Conservation (phyloP, 1,284 basidiomycete species). For the Ganoderma meredithae region DNA sequence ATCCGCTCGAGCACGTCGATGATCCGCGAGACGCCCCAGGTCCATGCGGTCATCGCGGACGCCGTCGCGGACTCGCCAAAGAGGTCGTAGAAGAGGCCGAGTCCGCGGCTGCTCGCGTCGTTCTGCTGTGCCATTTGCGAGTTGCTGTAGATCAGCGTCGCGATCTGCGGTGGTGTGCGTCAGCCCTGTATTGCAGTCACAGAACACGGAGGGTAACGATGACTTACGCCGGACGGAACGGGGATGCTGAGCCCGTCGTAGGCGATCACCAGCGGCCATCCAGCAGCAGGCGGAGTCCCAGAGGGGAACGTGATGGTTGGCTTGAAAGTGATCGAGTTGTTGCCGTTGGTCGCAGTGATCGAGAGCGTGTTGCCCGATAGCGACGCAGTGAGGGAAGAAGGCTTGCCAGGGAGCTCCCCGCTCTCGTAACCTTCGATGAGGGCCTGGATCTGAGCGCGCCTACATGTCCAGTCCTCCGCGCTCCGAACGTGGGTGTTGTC, state of each 20-base stretch:
- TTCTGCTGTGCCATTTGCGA: slow-evolving; percentile 57
- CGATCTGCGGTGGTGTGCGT: slow-evolving; percentile 43
- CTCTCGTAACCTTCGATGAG: slow-evolving; percentile 58
- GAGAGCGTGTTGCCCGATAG: slow-evolving; percentile 48
- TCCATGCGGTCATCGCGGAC: slow-evolving; percentile 61
- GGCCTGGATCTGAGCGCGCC: slow-evolving; percentile 53
- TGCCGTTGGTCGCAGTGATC: slow-evolving; percentile 50
- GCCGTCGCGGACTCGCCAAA: slow-evolving; percentile 55
- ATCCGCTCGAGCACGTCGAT: slow-evolving; percentile 60
- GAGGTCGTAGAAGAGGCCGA: slow-evolving; percentile 61
- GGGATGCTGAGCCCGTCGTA: slow-evolving; percentile 59
- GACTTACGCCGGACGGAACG: slow-evolving; percentile 48
- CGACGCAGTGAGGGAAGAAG: slow-evolving; percentile 48
- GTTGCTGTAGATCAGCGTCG: slow-evolving; percentile 58
- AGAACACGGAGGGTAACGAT: neutral
- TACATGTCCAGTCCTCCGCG: slow-evolving; percentile 55
- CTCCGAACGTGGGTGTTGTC: slow-evolving; percentile 49
- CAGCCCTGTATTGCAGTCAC: too few relatives aligned
- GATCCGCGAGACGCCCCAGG: slow-evolving; percentile 62
- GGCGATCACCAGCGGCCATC: slow-evolving; percentile 59
- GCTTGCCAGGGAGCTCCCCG: slow-evolving; percentile 52
- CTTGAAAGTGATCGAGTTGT: slow-evolving; percentile 54
- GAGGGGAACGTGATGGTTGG: slow-evolving; percentile 52
- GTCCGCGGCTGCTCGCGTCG: slow-evolving; percentile 51
- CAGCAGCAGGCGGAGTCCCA: slow-evolving; percentile 48